A percentile compares a stretch with the other conserved stretches of the same genome.
phyloP scores from a whole-genome alignment of 2,329 filamentous ascomycete genomes.

The Colletotrichum orchidophilum region DNA sequence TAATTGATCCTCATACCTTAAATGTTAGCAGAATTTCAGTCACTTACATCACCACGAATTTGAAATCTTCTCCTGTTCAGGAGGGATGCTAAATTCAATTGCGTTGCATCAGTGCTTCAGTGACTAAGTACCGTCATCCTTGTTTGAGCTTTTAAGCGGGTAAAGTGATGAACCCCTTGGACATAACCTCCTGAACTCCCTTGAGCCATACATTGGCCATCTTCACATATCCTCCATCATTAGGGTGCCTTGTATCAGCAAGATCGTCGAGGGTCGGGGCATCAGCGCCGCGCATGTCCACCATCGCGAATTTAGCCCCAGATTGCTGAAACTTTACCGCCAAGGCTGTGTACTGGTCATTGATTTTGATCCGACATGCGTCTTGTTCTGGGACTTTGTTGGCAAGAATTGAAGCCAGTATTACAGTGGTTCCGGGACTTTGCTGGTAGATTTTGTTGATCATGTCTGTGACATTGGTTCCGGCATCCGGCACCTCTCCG shows the following conservation, averaged over 20 bases:
- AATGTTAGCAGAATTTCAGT: too few species aligned
- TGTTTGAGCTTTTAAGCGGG: not conserved
- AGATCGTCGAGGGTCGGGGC: constrained; percentile 32
- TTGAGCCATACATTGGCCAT: constrained; percentile 31
- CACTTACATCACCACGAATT: too few species aligned
- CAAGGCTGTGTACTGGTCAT: constrained; percentile 28
- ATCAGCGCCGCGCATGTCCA: constrained; percentile 36
- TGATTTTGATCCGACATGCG: constrained; percentile 33
- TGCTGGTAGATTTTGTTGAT: constrained; percentile 30
- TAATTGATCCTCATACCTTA: too few species aligned
- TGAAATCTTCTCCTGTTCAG: too few species aligned
- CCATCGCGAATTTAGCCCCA: constrained; percentile 33
- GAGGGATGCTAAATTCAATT: too few species aligned
- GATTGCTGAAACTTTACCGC: constrained; percentile 13
- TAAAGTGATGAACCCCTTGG: constrained; percentile 28
- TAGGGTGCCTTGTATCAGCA: constrained; percentile 24
- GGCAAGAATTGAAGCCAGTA: constrained; percentile 20
- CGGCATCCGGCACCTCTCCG: constrained; percentile 19
- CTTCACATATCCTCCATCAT: constrained; percentile 29
- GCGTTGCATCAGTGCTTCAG: not conserved
- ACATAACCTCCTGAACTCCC: constrained; percentile 29
- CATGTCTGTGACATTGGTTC: constrained; percentile 28
- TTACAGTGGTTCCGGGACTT: constrained; percentile 32
- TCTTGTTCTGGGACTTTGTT: constrained; percentile 31
- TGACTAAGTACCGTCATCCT: not conserved